phyloP scores from a whole-genome alignment of 768 basidiomycete species.

The Kwoniella dejecticola region DNA sequence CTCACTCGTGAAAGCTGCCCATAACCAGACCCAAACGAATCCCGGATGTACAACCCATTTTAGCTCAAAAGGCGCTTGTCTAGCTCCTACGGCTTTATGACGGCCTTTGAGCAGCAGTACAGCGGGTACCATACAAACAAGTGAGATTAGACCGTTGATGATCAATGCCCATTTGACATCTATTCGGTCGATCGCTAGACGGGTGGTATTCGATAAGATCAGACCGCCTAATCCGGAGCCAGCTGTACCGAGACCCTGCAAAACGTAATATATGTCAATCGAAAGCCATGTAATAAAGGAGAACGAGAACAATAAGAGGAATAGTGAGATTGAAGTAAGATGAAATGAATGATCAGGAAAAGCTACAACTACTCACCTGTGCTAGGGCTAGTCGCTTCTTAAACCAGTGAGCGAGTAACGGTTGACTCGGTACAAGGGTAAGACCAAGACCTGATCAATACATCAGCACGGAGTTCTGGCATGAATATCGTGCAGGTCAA shows the following conservation, averaged over 20 bases:
- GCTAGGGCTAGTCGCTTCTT: slow-evolving; percentile 36
- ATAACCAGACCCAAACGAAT: slow-evolving; percentile 50
- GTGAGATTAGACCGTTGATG: slow-evolving; percentile 53
- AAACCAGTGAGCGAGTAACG: slow-evolving; percentile 48
- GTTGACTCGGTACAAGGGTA: slow-evolving; percentile 34
- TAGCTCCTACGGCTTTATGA: slow-evolving; percentile 44
- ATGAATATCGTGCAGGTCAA: background rate
- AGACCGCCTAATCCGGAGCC: slow-evolving; percentile 49
- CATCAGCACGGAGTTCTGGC: background rate
- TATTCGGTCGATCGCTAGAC: slow-evolving; percentile 27
- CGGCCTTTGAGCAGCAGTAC: slow-evolving; percentile 47
- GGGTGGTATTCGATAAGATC: slow-evolving; percentile 43
- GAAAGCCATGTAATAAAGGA: no score
- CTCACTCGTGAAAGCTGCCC: slow-evolving; percentile 49
- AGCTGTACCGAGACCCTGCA: slow-evolving; percentile 38
- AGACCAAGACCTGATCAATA: slow-evolving; percentile 15
- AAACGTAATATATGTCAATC: background rate
- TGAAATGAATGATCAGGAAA: no score
- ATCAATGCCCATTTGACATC: slow-evolving; percentile 43
- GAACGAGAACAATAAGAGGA: no score
- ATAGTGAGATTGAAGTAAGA: no score
- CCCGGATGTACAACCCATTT: slow-evolving; percentile 47
- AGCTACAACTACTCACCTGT: slow-evolving; percentile 16
- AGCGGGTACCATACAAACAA: slow-evolving; percentile 45
- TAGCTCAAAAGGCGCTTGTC: slow-evolving; percentile 44